Conservation (phyloP, 306 rosid species). For the Comarum palustre region DNA sequence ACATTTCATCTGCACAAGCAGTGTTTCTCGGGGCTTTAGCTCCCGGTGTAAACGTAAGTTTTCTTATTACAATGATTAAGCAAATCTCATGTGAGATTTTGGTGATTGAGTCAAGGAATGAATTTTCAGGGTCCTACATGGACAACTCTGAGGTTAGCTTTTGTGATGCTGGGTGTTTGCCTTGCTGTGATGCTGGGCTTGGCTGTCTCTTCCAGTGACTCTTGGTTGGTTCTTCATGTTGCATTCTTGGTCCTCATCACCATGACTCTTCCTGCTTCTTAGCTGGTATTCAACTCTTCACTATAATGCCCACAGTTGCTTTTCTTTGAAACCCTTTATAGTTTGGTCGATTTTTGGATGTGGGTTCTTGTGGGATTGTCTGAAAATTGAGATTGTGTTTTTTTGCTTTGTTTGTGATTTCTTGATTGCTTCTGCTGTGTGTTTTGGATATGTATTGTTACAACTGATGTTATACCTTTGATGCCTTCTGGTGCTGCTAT, state of each 20-base stretch:
- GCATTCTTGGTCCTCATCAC: slow-evolving; percentile 67
- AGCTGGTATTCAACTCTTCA: slow-evolving; percentile 57
- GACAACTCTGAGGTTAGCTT: slow-evolving; percentile 62
- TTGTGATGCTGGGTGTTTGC: slow-evolving; percentile 69
- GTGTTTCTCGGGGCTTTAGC: slow-evolving; percentile 87
- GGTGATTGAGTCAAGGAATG: neutral
- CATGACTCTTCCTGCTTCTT: slow-evolving; percentile 67
- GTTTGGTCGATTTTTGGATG: slow-evolving; percentile 3
- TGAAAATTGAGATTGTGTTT: slow-evolving; percentile 1
- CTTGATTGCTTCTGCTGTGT: neutral
- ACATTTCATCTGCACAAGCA: slow-evolving; percentile 68
- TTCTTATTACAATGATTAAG: neutral
- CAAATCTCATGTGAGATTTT: neutral
- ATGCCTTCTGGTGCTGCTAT: neutral
- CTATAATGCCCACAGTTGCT: neutral
- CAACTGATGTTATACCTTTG: neutral
- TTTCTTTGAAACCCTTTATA: too few species aligned
- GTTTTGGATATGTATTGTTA: slow-evolving; percentile 3
- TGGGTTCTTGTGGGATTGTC: slow-evolving; percentile 2
- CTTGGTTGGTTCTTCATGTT: slow-evolving; percentile 71
- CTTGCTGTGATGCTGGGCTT: slow-evolving; percentile 72
- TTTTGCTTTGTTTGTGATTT: neutral
- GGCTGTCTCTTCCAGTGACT: slow-evolving; percentile 85
- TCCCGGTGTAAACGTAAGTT: slow-evolving; percentile 73
- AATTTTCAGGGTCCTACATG: slow-evolving; percentile 72